A percentile compares a stretch with the other conserved stretches of the same genome.
These are phyloP conservation scores for Candida gigantensis DNA, from an alignment of 1,139 yeast genomes.

Conservation along the genomic window DNA sequence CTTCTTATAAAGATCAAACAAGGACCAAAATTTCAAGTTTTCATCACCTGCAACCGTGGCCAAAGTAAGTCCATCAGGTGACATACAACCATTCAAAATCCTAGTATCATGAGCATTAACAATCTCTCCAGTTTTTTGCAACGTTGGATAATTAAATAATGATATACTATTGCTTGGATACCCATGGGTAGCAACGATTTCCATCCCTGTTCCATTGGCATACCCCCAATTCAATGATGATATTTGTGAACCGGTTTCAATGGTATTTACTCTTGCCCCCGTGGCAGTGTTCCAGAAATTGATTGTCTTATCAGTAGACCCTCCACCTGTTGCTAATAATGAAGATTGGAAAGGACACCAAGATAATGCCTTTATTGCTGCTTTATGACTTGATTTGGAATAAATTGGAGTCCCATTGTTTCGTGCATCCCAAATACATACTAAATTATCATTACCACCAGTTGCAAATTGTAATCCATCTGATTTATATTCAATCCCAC, in stretches of 20 bases:
- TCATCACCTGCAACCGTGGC: constrained; percentile 98
- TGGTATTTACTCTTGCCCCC: constrained; percentile 82
- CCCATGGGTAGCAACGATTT: constrained; percentile 93
- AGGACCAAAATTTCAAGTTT: constrained; percentile 91
- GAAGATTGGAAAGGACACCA: constrained; percentile 93
- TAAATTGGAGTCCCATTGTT: constrained; percentile 55
- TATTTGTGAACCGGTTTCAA: constrained; percentile 93
- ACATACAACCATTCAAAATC: constrained; percentile 77
- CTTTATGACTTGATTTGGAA: constrained; percentile 77
- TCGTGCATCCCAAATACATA: constrained; percentile 93
- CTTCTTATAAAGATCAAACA: constrained; percentile 63
- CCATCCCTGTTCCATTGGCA: constrained; percentile 69
- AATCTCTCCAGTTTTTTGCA: constrained; percentile 88
- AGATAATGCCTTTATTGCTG: constrained; percentile 93
- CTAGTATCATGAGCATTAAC: constrained; percentile 87
- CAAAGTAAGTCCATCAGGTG: constrained; percentile 86
- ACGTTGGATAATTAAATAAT: constrained; percentile 81
- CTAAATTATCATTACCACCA: constrained; percentile 94
- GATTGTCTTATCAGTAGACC: constrained; percentile 84
- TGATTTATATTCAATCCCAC: constrained; percentile 84
- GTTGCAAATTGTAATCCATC: constrained; percentile 88
- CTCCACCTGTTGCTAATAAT: constrained; percentile 94
- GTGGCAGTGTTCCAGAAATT: constrained; percentile 96
- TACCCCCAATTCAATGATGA: constrained; percentile 92
- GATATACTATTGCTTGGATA: constrained; percentile 85